These are phyloP conservation scores for Gentiana macrophylla DNA, from an alignment of 257 asterid genomes.

Conservation along the genomic window DNA sequence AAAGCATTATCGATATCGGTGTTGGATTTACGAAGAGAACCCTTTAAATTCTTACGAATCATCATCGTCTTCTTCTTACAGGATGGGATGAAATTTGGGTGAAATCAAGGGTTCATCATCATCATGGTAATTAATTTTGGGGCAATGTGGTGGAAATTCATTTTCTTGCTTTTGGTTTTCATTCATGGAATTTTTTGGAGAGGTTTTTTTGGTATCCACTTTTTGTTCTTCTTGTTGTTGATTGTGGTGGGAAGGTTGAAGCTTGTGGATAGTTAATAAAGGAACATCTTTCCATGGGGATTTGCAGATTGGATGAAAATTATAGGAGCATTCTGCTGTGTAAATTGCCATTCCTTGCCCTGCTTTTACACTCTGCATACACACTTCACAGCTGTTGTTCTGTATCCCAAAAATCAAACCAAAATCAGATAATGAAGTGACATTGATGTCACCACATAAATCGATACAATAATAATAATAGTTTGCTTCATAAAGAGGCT, in stretches of 20 bases:
- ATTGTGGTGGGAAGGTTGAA: constrained; percentile 12
- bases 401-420: too few species aligned
- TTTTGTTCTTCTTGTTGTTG: constrained; percentile 1
- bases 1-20: constrained; percentile 37
- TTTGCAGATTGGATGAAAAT: constrained; percentile 79
- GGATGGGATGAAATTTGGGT: constrained; percentile 39
- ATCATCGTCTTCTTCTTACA: constrained; percentile 12
- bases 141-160: constrained; percentile 8
- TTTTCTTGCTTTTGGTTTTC: not conserved
- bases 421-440: too few species aligned
- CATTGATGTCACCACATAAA: too few species aligned
- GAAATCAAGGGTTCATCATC: constrained; percentile 71
- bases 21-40: constrained; percentile 50
- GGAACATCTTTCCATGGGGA: constrained; percentile 77
- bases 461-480: constrained; percentile 39
- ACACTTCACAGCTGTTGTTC: constrained; percentile 54
- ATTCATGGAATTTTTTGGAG: constrained; percentile 7
- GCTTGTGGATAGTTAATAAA: constrained; percentile 40
- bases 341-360: constrained; percentile 80
- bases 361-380: constrained; percentile 65
- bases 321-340: constrained; percentile 84
- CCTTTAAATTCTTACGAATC: constrained; percentile 63
- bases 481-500: constrained; percentile 99
- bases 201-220: not conserved
- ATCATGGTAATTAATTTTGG: constrained; percentile 34